Evolutionary conservation across 1,284 basidiomycete genomes (phyloP).

Genomic region (Dichomitus squalens): DNA sequence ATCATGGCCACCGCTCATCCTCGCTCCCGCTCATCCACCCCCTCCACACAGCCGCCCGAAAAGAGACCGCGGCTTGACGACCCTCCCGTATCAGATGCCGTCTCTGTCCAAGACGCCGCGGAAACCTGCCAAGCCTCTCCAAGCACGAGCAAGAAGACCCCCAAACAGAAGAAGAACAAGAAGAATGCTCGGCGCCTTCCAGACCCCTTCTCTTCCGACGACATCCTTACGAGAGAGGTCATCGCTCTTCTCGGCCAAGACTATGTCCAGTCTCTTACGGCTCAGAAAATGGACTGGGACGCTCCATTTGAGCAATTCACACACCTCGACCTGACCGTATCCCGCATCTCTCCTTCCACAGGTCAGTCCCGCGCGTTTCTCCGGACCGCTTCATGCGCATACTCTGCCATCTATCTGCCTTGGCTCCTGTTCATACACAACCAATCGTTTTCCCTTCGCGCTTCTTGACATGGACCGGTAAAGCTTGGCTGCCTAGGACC

Average conservation of each 20-base stretch:
- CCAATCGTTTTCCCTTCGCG: background rate
- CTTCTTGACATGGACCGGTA: background rate
- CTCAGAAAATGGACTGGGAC: conserved; percentile 54
- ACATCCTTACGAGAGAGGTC: conserved; percentile 78
- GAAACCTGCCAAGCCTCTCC: conserved; percentile 14
- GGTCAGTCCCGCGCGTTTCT: conserved; percentile 58
- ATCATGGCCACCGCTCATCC: conserved; percentile 17
- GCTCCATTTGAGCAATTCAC: conserved; percentile 62
- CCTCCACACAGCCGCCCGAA: conserved; percentile 20
- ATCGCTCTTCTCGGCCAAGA: conserved; percentile 66
- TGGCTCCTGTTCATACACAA: background rate
- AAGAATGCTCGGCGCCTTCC: conserved; percentile 40
- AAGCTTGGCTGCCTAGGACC: background rate
- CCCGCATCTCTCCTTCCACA: conserved; percentile 57
- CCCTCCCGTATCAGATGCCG: background rate
- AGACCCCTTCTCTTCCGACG: conserved; percentile 71
- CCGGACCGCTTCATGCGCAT: background rate
- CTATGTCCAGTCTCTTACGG: conserved; percentile 52
- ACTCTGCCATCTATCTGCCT: background rate
- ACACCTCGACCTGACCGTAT: conserved; percentile 70
- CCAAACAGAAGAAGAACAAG: conserved; percentile 29
- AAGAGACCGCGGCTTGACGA: conserved; percentile 45
- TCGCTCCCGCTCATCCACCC: conserved; percentile 10
- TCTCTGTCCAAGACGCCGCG: conserved; percentile 1
- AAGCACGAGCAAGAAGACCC: conserved; percentile 16